These are phyloP conservation scores for Adansonia grandidieri DNA, from an alignment of 441 rosid genomes.

Conservation along the genomic window DNA sequence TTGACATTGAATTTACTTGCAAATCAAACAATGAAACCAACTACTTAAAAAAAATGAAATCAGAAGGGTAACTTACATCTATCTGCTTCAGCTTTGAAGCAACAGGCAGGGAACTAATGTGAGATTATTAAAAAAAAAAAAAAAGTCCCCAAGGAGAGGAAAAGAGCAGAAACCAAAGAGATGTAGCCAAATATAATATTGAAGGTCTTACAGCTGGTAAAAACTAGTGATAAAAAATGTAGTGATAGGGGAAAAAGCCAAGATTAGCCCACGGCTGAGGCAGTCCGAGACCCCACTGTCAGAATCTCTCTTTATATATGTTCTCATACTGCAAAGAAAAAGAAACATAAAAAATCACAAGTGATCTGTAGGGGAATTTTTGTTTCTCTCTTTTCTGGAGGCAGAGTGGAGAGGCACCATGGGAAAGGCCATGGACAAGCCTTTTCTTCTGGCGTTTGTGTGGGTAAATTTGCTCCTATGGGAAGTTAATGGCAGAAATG, in stretches of 20 bases:
- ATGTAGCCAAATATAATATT: neutral
- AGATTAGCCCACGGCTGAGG: neutral
- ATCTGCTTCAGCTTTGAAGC: neutral
- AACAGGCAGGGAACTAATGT: neutral
- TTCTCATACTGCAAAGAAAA: too few species aligned
- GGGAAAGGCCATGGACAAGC: conserved; percentile 33
- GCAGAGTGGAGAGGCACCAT: conserved; percentile 26
- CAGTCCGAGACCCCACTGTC: neutral
- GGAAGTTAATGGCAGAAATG: neutral
- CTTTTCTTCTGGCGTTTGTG: conserved; percentile 28
- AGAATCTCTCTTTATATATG: neutral
- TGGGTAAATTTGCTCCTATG: conserved; percentile 34
- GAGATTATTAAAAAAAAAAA: neutral
- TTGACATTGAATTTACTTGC: neutral
- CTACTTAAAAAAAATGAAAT: neutral
- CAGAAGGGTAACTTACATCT: neutral
- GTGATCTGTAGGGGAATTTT: too few species aligned
- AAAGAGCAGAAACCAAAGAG: neutral
- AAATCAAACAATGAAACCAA: neutral
- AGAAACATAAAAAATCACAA: neutral
- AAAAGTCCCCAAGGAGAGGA: neutral
- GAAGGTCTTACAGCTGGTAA: neutral
- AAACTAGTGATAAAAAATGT: neutral
- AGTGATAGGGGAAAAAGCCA: neutral
- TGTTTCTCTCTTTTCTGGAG: neutral